These are phyloP conservation scores for Sclerotinia glacialis DNA, from an alignment of 2,329 filamentous ascomycete genomes.

Conservation along the genomic window DNA sequence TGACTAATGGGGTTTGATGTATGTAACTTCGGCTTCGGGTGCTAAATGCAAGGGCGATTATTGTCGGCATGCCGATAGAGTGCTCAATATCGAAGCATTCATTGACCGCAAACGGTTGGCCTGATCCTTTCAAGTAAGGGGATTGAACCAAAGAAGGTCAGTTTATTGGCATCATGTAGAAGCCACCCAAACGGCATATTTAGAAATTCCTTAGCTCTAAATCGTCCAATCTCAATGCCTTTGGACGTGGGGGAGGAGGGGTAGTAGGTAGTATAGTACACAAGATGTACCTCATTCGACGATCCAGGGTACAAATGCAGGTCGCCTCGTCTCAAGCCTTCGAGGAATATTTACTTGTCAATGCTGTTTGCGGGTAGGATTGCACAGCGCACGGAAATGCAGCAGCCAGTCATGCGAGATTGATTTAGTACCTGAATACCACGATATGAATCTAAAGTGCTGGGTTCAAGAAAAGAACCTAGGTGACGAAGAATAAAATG, in stretches of 20 bases:
- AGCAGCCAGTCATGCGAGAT: not conserved
- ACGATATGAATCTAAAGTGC: not conserved
- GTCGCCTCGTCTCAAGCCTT: not conserved
- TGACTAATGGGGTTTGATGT: not conserved
- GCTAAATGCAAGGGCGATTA: not conserved
- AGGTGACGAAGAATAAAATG: not conserved
- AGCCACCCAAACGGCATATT: not conserved
- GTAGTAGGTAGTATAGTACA: not conserved
- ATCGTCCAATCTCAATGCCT: not conserved
- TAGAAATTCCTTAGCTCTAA: not conserved
- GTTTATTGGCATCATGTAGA: conserved; percentile 1
- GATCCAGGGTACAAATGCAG: not conserved
- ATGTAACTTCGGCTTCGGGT: conserved; percentile 3
- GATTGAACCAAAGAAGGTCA: not conserved
- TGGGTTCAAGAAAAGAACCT: not conserved
- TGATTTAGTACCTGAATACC: not conserved
- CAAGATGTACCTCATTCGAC: not conserved
- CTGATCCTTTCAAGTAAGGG: too few relatives aligned
- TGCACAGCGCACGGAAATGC: not conserved
- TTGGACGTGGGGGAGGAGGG: conserved; percentile 4
- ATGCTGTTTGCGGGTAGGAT: not conserved
- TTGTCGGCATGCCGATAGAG: not conserved
- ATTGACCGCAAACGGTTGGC: not conserved
- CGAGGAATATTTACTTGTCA: not conserved
- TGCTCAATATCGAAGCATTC: not conserved